Conservation (phyloP, 1,139 yeast genomes). For the Suhomyces maxii region DNA sequence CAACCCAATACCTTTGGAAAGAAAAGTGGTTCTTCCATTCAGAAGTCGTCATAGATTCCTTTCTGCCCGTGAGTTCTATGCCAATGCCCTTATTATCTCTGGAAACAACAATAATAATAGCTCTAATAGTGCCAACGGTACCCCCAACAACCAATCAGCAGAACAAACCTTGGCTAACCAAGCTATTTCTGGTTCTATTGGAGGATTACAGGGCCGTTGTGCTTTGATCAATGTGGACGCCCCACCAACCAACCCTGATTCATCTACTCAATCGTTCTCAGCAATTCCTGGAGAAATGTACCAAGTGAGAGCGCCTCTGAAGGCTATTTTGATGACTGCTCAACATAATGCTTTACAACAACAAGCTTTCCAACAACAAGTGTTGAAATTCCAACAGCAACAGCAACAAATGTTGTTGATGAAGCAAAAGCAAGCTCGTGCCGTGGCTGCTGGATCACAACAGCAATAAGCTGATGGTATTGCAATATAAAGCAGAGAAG, state of each 20-base stretch:
- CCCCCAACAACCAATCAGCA: constrained; percentile 16
- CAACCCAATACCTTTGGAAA: constrained; percentile 78
- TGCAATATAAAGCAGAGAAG: too few species aligned
- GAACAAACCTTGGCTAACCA: constrained; percentile 51
- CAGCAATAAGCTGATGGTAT: too few species aligned
- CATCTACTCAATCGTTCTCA: constrained; percentile 51
- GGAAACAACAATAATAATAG: constrained; percentile 26
- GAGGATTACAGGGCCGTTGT: constrained; percentile 74
- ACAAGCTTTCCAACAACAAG: constrained; percentile 52
- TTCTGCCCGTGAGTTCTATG: constrained; percentile 82
- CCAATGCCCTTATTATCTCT: constrained; percentile 52
- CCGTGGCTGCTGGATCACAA: constrained; percentile 24
- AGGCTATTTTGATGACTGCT: constrained; percentile 45
- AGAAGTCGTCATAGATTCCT: constrained; percentile 70
- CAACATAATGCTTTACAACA: constrained; percentile 48
- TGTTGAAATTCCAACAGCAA: constrained; percentile 45
- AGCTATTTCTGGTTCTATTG: constrained; percentile 57
- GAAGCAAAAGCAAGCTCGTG: constrained; percentile 31
- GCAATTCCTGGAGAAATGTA: constrained; percentile 53
- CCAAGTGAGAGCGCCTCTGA: constrained; percentile 66
- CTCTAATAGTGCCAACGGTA: constrained; percentile 17
- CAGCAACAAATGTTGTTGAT: constrained; percentile 32
- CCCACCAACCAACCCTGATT: constrained; percentile 23
- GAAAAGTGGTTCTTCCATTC: constrained; percentile 69
- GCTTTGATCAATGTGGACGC: constrained; percentile 68